These are phyloP conservation scores for Capronia epimyces DNA, from an alignment of 2,329 filamentous ascomycete genomes.

Conservation along the genomic window DNA sequence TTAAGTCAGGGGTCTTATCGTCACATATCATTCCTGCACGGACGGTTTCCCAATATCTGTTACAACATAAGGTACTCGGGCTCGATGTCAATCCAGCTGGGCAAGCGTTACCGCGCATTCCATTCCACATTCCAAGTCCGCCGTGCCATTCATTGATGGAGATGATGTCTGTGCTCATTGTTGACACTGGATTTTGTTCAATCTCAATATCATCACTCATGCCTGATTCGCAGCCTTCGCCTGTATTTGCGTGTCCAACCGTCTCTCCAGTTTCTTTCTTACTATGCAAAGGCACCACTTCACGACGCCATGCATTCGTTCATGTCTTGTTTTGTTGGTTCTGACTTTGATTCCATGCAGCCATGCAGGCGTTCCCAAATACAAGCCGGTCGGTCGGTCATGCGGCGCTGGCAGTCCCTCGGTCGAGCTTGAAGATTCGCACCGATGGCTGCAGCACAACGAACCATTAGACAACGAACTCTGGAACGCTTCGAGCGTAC, in stretches of 20 bases:
- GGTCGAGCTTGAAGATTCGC: slow-evolving; percentile 17
- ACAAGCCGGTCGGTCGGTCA: slow-evolving; percentile 14
- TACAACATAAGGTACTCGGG: neutral
- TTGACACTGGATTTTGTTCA: neutral
- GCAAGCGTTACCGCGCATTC: neutral
- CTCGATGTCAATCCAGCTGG: neutral
- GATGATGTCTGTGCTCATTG: slow-evolving; percentile 3
- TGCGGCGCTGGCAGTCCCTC: slow-evolving; percentile 18
- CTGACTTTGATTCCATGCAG: slow-evolving; percentile 1
- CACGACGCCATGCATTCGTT: neutral
- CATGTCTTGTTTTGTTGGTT: slow-evolving; percentile 6
- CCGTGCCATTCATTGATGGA: neutral
- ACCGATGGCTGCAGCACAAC: slow-evolving; percentile 17
- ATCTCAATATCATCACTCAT: neutral
- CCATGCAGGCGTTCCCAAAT: slow-evolving; percentile 13
- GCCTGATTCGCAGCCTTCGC: neutral
- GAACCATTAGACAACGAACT: slow-evolving; percentile 23
- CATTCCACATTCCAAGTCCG: neutral
- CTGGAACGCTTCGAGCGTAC: slow-evolving; percentile 16
- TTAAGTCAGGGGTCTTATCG: neutral
- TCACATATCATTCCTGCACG: slow-evolving; percentile 2
- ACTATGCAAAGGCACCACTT: neutral
- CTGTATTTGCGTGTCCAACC: too few species aligned
- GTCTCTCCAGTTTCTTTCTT: neutral
- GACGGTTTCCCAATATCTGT: neutral